phyloP scores from a whole-genome alignment of 2,329 filamentous ascomycete species.

The Truncatella angustata region DNA sequence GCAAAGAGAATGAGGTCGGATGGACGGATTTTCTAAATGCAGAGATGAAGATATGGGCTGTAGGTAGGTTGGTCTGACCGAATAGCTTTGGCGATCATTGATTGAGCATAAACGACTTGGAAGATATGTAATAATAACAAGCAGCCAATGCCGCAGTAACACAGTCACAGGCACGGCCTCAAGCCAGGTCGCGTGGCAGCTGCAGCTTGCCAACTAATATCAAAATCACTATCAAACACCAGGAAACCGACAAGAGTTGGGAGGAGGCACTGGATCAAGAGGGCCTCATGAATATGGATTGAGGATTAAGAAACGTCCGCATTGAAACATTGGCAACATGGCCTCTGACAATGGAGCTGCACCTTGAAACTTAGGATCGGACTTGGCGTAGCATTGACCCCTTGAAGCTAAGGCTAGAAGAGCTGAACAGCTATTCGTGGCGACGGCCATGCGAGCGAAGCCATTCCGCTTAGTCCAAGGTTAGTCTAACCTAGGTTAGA shows the following conservation, averaged over 20 bases:
- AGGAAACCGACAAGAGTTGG: not conserved
- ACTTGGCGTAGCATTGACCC: constrained; percentile 16
- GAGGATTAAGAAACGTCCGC: not conserved
- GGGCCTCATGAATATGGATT: not conserved
- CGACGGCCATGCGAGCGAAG: not conserved
- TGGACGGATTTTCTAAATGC: too few relatives aligned
- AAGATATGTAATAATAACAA: not conserved
- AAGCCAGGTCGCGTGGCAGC: not conserved
- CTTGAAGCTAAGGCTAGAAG: not conserved
- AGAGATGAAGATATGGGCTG: too few relatives aligned
- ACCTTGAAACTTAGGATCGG: constrained; percentile 17
- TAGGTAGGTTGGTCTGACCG: too few relatives aligned
- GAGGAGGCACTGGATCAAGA: not conserved
- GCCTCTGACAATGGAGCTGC: constrained; percentile 15
- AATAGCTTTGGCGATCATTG: not conserved
- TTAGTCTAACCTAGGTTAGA: too few relatives aligned
- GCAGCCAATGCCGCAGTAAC: not conserved
- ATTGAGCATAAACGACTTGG: not conserved
- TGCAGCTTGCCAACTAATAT: not conserved
- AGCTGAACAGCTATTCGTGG: too few relatives aligned
- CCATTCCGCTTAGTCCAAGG: too few relatives aligned
- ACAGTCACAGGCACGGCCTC: not conserved
- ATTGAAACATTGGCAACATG: constrained; percentile 9
- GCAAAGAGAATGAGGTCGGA: too few relatives aligned
- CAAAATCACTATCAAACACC: not conserved